Evolutionary conservation across 129 eudicot species (phyloP).

Genomic region (Dittrichia graveolens): DNA sequence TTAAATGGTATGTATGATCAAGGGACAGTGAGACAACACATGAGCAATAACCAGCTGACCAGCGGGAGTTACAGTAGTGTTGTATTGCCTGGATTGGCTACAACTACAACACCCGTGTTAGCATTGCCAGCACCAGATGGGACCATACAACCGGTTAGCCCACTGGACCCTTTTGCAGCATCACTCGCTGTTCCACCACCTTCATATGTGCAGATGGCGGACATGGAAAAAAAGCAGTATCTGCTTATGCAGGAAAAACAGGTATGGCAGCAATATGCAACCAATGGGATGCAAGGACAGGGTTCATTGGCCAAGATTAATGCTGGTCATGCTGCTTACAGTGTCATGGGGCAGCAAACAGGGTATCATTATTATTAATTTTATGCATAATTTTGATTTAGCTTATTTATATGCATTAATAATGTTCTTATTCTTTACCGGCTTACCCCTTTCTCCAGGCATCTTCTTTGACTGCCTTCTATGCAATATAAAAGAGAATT

Average conservation of each 20-base stretch:
- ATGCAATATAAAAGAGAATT: slow-evolving; percentile 4
- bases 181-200: slow-evolving; percentile 58
- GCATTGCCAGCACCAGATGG: slow-evolving; percentile 70
- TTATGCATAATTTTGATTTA: slow-evolving; percentile 29
- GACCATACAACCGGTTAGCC: slow-evolving; percentile 41
- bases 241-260: slow-evolving; percentile 57
- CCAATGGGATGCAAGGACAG: slow-evolving; percentile 68
- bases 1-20: slow-evolving; percentile 69
- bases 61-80: slow-evolving; percentile 66
- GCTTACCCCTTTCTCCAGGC: background rate
- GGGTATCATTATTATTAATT: slow-evolving; percentile 35
- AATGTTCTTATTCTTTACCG: background rate
- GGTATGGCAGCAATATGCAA: slow-evolving; percentile 61
- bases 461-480: slow-evolving; percentile 1
- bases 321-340: slow-evolving; percentile 28
- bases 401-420: slow-evolving; percentile 2
- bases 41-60: slow-evolving; percentile 39
- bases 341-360: slow-evolving; percentile 42
- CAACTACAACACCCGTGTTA: slow-evolving; percentile 44
- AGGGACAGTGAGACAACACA: slow-evolving; percentile 59
- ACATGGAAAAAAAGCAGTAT: slow-evolving; percentile 67
- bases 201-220: slow-evolving; percentile 64
- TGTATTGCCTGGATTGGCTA: slow-evolving; percentile 47
- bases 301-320: slow-evolving; percentile 43
- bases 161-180: slow-evolving; percentile 72